Evolutionary conservation across 306 rosid species (phyloP).

Genomic region (Echinosophora koreensis): DNA sequence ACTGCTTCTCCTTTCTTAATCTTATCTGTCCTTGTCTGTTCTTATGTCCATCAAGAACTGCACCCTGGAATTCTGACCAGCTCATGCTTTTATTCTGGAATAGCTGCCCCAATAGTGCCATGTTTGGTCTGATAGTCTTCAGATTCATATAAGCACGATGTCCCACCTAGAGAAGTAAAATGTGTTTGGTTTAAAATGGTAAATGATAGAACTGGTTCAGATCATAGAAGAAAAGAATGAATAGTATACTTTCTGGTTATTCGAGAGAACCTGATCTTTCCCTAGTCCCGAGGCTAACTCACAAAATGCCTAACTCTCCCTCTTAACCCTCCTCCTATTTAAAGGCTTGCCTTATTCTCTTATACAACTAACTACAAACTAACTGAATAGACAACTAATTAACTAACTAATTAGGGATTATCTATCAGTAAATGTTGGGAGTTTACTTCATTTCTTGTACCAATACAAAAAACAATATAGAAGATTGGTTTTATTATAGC

Average conservation of each 20-base stretch:
- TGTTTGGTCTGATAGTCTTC: constrained; percentile 95
- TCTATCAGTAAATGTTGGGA: no score
- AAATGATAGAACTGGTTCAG: no score
- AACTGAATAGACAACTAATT: no score
- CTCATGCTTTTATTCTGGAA: constrained; percentile 78
- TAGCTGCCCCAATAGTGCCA: constrained; percentile 84
- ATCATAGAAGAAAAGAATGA: no score
- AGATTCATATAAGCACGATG: constrained; percentile 81
- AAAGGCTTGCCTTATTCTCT: no score
- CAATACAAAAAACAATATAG: constrained; percentile 25
- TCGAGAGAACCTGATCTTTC: no score
- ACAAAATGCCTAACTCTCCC: no score
- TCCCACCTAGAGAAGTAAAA: constrained; percentile 69
- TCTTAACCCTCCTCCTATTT: no score
- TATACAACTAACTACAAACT: no score
- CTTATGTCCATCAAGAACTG: constrained; percentile 76
- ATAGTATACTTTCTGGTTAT: no score
- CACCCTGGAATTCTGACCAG: constrained; percentile 80
- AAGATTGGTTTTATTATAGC: constrained; percentile 1
- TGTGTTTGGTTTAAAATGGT: constrained; percentile 29
- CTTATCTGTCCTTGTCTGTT: constrained; percentile 90
- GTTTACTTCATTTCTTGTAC: constrained; percentile 34
- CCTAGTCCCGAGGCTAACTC: no score
- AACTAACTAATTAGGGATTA: no score
- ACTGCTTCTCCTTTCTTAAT: constrained; percentile 85